These are phyloP conservation scores for Penicillium polonicum DNA, from an alignment of 2,329 filamentous ascomycete genomes.

Conservation along the genomic window DNA sequence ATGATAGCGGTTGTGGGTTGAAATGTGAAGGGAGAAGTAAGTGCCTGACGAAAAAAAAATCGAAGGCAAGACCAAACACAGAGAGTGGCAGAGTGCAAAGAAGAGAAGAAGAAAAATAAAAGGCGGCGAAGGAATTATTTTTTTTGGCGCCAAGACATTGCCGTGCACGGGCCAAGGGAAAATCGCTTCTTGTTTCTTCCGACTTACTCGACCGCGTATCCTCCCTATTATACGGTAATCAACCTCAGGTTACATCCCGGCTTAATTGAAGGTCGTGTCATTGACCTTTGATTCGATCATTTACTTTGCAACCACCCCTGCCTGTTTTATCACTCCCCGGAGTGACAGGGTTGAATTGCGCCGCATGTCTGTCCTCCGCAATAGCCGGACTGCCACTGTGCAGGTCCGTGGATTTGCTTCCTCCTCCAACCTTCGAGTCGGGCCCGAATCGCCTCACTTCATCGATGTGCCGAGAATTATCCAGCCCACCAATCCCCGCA, in stretches of 20 bases:
- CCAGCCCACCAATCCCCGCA: slow-evolving; percentile 62
- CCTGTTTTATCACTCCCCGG: background rate
- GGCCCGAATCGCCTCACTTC: slow-evolving; percentile 82
- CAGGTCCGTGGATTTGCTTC: slow-evolving; percentile 43
- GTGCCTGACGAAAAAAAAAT: slow-evolving; percentile 28
- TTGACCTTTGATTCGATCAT: background rate
- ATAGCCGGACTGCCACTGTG: slow-evolving; percentile 36
- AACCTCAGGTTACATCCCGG: slow-evolving; percentile 3
- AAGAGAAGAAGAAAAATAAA: slow-evolving; percentile 30
- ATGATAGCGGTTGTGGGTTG: slow-evolving; percentile 51
- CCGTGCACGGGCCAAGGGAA: slow-evolving; percentile 41
- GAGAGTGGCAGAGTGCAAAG: slow-evolving; percentile 34
- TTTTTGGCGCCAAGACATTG: slow-evolving; percentile 38
- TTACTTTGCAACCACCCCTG: background rate
- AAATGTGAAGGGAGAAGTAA: slow-evolving; percentile 20
- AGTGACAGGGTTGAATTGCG: slow-evolving; percentile 4
- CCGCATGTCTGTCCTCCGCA: slow-evolving; percentile 41
- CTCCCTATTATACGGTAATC: slow-evolving; percentile 18
- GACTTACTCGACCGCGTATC: slow-evolving; percentile 25
- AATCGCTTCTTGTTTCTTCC: slow-evolving; percentile 35
- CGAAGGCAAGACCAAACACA: slow-evolving; percentile 29
- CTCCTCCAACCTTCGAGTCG: slow-evolving; percentile 37
- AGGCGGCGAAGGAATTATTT: slow-evolving; percentile 31
- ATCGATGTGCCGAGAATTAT: slow-evolving; percentile 75
- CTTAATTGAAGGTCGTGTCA: slow-evolving; percentile 7